These are phyloP conservation scores for Beauveria rudraprayagi DNA, from an alignment of 2,329 filamentous ascomycete genomes.

Conservation along the genomic window DNA sequence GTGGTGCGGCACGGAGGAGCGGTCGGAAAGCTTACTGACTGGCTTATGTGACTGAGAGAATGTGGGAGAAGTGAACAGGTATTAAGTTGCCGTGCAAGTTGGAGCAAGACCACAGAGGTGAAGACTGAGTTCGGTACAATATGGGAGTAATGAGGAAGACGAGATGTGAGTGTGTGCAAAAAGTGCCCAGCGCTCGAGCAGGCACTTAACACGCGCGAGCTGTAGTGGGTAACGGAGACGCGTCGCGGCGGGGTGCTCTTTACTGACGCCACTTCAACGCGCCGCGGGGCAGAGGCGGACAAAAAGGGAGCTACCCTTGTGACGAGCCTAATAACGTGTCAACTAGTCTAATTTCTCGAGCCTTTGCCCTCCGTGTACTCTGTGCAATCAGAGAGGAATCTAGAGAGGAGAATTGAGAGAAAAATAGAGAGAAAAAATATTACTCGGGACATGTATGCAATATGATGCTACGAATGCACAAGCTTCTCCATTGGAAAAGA, in stretches of 20 bases:
- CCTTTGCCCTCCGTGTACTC: neutral
- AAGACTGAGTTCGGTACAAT: neutral
- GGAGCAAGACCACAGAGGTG: neutral
- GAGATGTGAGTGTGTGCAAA: neutral
- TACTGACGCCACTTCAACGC: slow-evolving; percentile 12
- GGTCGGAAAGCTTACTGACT: neutral
- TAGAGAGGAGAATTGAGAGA: too few species aligned
- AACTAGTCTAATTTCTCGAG: neutral
- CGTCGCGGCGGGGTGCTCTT: slow-evolving; percentile 19
- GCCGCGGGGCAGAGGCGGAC: slow-evolving; percentile 10
- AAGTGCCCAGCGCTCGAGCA: slow-evolving; percentile 15
- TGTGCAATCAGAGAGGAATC: neutral
- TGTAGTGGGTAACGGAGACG: slow-evolving; percentile 21
- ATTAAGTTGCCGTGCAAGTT: neutral
- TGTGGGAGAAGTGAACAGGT: neutral
- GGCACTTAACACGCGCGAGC: slow-evolving; percentile 28
- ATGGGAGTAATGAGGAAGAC: neutral
- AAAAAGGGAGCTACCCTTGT: neutral
- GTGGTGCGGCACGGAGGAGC: neutral
- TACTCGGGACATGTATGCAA: too few species aligned
- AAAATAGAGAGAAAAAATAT: too few species aligned
- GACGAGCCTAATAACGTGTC: neutral
- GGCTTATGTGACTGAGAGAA: neutral
- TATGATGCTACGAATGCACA: neutral
- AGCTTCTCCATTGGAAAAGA: neutral